Base-by-base conservation (phyloP, 2,329 filamentous ascomycete species). In the Colletotrichum euphorbiae region DNA sequence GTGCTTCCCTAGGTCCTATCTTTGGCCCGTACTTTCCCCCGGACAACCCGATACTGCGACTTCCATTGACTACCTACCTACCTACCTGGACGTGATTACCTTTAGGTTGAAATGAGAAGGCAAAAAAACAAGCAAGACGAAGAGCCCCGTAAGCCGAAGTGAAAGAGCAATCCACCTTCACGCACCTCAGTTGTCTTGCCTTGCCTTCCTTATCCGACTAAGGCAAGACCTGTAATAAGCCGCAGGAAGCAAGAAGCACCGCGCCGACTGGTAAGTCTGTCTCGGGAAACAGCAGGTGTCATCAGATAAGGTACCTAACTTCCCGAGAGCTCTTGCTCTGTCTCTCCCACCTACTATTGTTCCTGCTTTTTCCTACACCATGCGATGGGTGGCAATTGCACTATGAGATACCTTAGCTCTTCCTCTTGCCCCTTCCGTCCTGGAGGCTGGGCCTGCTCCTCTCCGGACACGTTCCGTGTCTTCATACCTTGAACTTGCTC, bases 21-120 rank as follows among this genome's bases (percentile, higher is more conserved):
- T 17, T 48, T 21, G 15, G 8, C 38, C 65, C 60, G 61, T 54
- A n/a, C 40, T 21, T 68, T 68, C 21, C 40, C 42, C 65, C 60
- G 65, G 65, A 59, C 54, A 31, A 48, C 54, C 65, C 65, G 65
- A 65, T 28, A 36, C 3, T 24, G 24, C 24, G 24, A 24, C 21
- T 24, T 24, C 21, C 21, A 24, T 24, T 24, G 3, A 24, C 21
- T 24, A 24, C 21, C 21, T 5, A 24, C 50, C 28, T 5, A 24
- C 50, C 28, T 19, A 38, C 6, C 21, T 12, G 33, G 9, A 6
- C 28, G 36, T 11, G 28, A 31, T 33, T 31, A 31, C 21, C 33
- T 13, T 13, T 36, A 11, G 36, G 38, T 38, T 38, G 33, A 13
- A 38, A 38, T 4, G 2, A 13, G 2, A 38, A 38, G 33, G 33